A percentile compares a stretch with the other conserved stretches of the same genome.
Evolutionary conservation across 2,329 filamentous ascomycete species (phyloP).

Genomic region (Aureobasidium namibiae): DNA sequence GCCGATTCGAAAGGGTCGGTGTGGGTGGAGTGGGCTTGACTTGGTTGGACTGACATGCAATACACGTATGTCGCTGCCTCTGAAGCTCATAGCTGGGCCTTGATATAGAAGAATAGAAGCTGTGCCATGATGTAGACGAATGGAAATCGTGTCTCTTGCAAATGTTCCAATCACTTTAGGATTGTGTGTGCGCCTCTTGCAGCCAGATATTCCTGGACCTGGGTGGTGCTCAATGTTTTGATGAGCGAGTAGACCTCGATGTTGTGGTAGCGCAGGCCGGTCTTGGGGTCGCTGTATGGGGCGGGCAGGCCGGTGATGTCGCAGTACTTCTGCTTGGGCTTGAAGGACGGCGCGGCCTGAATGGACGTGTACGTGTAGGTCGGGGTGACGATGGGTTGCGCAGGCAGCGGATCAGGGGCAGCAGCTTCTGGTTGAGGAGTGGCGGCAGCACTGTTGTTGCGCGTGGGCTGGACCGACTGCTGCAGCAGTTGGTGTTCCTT

Average conservation of each 20-base stretch:
- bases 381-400: conserved; percentile 43
- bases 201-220: conserved; percentile 81
- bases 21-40: conserved; percentile 93
- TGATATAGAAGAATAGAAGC: neutral
- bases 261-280: conserved; percentile 83
- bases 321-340: conserved; percentile 78
- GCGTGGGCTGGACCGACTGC: conserved; percentile 50
- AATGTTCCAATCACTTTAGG: conserved; percentile 57
- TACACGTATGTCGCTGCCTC: neutral
- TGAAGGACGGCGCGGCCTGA: conserved; percentile 81
- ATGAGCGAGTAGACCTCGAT: conserved; percentile 84
- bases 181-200: conserved; percentile 87
- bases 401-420: conserved; percentile 57
- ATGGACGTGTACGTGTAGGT: conserved; percentile 87
- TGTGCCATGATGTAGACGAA: no score
- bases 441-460: conserved; percentile 70
- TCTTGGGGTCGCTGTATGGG: conserved; percentile 91
- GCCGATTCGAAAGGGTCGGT: conserved; percentile 66
- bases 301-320: conserved; percentile 91
- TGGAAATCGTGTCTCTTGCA: neutral
- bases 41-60: conserved; percentile 73
- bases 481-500: conserved; percentile 83
- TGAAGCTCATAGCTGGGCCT: neutral
- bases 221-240: conserved; percentile 68
- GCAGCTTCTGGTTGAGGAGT: conserved; percentile 53